These are phyloP conservation scores for Vitis labrusca DNA, from an alignment of 164 flowering plant species.

Conservation along the genomic window DNA sequence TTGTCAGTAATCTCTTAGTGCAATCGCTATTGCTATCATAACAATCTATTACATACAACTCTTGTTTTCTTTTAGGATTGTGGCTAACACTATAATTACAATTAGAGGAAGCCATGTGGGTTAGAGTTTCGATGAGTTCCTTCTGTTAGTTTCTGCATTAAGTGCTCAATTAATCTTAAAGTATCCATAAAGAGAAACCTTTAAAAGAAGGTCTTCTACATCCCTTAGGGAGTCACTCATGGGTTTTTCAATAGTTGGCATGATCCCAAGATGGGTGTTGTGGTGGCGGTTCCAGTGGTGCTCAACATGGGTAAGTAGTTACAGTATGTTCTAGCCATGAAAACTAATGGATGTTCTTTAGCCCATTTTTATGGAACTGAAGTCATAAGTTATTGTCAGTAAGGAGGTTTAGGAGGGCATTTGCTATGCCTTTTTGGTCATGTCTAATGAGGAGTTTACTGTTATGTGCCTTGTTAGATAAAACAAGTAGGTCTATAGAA, in stretches of 20 bases:
- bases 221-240: slow-evolving; percentile 76
- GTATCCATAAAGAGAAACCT: slow-evolving; percentile 66
- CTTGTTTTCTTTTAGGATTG: slow-evolving; percentile 61
- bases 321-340: slow-evolving; percentile 81
- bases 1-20: slow-evolving; percentile 26
- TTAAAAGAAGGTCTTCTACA: slow-evolving; percentile 71
- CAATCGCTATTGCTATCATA: slow-evolving; percentile 34
- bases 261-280: slow-evolving; percentile 46
- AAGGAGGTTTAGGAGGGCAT: slow-evolving; percentile 79
- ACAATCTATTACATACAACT: slow-evolving; percentile 56
- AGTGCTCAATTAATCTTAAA: slow-evolving; percentile 54
- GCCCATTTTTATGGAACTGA: slow-evolving; percentile 65
- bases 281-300: slow-evolving; percentile 68
- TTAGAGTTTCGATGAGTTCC: slow-evolving; percentile 55
- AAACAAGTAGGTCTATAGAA: neutral
- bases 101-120: slow-evolving; percentile 25
- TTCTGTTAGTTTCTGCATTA: slow-evolving; percentile 45
- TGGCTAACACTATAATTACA: slow-evolving; percentile 25
- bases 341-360: slow-evolving; percentile 68
- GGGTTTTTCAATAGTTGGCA: slow-evolving; percentile 57
- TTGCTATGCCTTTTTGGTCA: slow-evolving; percentile 62
- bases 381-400: slow-evolving; percentile 67
- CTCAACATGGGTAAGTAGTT: slow-evolving; percentile 70
- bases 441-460: slow-evolving; percentile 72
- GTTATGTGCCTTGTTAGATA: slow-evolving; percentile 46